These are phyloP conservation scores for Haplosporangium sp. DNA, from an alignment of 371 early-diverging fungal genomes.

Conservation along the genomic window DNA sequence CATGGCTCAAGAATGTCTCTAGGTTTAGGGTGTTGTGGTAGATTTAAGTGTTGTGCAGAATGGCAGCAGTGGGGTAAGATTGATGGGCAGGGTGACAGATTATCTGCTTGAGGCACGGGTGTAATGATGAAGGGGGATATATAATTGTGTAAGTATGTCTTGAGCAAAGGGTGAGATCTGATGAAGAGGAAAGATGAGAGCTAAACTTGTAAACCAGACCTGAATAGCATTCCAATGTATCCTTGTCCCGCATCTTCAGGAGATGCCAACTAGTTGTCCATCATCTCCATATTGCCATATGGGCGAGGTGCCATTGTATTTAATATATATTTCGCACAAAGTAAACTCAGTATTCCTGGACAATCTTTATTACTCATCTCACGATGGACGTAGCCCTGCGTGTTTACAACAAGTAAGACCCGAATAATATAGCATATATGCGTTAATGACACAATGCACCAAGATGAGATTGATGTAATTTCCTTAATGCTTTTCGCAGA, in stretches of 20 bases:
- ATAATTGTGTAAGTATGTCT: background rate
- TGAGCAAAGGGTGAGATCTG: background rate
- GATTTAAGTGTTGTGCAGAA: background rate
- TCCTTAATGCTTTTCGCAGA: background rate
- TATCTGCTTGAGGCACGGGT: background rate
- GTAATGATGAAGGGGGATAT: background rate
- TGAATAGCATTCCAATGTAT: conserved; percentile 18
- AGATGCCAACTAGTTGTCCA: background rate
- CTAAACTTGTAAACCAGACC: background rate
- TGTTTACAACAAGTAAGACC: too few species aligned
- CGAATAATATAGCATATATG: too few species aligned
- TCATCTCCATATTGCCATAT: too few species aligned
- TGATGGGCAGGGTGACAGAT: background rate
- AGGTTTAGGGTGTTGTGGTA: background rate
- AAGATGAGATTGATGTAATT: background rate
- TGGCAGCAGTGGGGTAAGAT: background rate
- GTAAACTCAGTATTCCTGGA: too few species aligned
- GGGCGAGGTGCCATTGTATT: too few species aligned
- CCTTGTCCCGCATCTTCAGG: conserved; percentile 3
- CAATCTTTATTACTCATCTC: too few species aligned
- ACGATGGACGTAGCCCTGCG: too few species aligned
- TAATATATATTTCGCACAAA: too few species aligned
- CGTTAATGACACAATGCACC: conserved; percentile 31
- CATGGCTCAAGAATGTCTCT: conserved; percentile 9
- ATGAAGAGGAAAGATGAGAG: conserved; percentile 1